phyloP scores from a whole-genome alignment of 495 filamentous ascomycete species.

The Xylaria acuta region DNA sequence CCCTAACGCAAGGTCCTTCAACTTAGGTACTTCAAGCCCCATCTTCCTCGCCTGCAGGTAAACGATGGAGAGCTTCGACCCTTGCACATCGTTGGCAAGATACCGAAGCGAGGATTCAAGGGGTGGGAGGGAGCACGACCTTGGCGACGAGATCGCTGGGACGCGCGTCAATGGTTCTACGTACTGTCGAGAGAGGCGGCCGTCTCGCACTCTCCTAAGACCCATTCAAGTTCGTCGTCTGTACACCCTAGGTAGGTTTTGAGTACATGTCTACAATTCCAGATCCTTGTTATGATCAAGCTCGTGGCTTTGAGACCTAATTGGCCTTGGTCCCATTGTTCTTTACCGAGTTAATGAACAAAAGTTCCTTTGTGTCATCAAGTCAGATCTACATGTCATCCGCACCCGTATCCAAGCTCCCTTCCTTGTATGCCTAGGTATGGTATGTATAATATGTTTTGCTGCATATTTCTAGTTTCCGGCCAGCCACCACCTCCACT shows the following conservation, averaged over 20 bases:
- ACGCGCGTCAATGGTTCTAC: not conserved
- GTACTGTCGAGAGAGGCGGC: not conserved
- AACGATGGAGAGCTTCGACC: too few relatives aligned
- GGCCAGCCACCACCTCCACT: too few relatives aligned
- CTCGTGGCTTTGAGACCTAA: not conserved
- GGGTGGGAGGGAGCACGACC: not conserved
- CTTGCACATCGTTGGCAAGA: too few relatives aligned
- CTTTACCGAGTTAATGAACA: not conserved
- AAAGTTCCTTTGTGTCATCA: too few relatives aligned
- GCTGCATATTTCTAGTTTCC: not conserved
- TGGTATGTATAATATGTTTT: not conserved
- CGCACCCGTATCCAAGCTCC: too few relatives aligned
- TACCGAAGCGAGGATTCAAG: not conserved
- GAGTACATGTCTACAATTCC: too few relatives aligned
- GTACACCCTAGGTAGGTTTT: too few relatives aligned
- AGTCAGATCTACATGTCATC: too few relatives aligned
- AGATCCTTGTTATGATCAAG: not conserved
- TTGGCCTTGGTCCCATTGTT: not conserved
- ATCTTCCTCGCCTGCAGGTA: too few relatives aligned
- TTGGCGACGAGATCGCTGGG: not conserved
- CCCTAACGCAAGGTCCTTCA: too few relatives aligned
- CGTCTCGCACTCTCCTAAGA: not conserved
- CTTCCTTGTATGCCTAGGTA: too few relatives aligned
- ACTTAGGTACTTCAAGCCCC: not conserved
- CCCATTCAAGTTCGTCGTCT: not conserved